Evolutionary conservation across 495 filamentous ascomycete species (phyloP).

Genomic region (Thozetella sp.): DNA sequence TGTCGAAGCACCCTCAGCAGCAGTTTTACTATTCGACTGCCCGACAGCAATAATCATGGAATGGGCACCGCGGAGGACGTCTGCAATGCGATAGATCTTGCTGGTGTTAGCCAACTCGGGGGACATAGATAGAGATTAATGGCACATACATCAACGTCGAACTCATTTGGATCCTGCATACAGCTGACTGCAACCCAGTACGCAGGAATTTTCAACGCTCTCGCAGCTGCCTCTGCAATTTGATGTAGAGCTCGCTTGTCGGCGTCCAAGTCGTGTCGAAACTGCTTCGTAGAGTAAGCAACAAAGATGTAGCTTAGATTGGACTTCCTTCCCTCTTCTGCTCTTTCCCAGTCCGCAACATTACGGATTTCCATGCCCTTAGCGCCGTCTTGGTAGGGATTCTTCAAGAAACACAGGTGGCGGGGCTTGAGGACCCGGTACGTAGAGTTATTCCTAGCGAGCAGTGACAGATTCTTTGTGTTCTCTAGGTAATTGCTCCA

Average conservation of each 20-base stretch:
- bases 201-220: background rate
- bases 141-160: slow-evolving; percentile 1
- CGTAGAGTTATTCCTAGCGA: background rate
- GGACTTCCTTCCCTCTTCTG: background rate
- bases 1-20: too few relatives aligned
- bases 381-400: background rate
- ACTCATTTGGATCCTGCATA: background rate
- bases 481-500: slow-evolving; percentile 2
- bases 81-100: too few relatives aligned
- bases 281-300: slow-evolving; percentile 4
- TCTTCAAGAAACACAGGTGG: background rate
- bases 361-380: too few relatives aligned
- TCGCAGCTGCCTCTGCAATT: slow-evolving; percentile 1
- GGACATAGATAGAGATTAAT: too few relatives aligned
- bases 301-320: background rate
- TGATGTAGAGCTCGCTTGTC: background rate
- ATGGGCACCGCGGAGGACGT: too few relatives aligned
- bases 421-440: slow-evolving; percentile 3
- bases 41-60: too few relatives aligned
- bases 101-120: too few relatives aligned
- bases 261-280: background rate
- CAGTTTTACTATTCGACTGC: too few relatives aligned
- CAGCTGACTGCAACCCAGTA: slow-evolving; percentile 5
- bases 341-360: too few relatives aligned
- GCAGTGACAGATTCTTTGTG: background rate